Evolutionary conservation across 2,329 filamentous ascomycete species (phyloP).

Genomic region (Endoconidiophora polonica): DNA sequence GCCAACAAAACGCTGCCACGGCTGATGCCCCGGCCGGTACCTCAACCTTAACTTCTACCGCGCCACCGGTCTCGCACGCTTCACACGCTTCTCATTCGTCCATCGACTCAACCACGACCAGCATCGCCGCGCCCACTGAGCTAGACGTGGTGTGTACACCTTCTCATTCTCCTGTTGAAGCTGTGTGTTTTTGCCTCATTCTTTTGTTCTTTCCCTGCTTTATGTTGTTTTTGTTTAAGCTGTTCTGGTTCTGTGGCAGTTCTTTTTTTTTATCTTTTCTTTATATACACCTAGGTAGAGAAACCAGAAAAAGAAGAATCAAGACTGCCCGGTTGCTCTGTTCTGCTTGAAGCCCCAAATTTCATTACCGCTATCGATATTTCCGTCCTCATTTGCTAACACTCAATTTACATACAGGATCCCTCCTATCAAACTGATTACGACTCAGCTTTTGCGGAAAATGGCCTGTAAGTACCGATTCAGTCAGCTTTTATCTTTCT

Average conservation of each 20-base stretch:
- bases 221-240: neutral
- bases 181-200: neutral
- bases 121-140: slow-evolving; percentile 2
- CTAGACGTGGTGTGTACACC: slow-evolving; percentile 10
- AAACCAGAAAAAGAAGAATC: neutral
- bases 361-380: too few species aligned
- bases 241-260: neutral
- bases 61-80: neutral
- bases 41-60: neutral
- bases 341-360: neutral
- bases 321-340: neutral
- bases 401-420: neutral
- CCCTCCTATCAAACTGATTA: slow-evolving; percentile 6
- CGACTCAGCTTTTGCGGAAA: slow-evolving; percentile 9
- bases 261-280: neutral
- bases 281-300: too few species aligned
- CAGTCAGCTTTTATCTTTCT: neutral
- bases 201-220: neutral
- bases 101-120: slow-evolving; percentile 7
- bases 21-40: neutral
- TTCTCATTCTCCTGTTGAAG: slow-evolving; percentile 1
- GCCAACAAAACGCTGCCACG: neutral
- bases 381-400: neutral
- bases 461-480: slow-evolving; percentile 2
- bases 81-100: slow-evolving; percentile 6